Percentiles rank a stretch among this genome's conserved stretches.
These are phyloP conservation scores for Sphaerulina populicola DNA, from an alignment of 2,329 filamentous ascomycete genomes.

Conservation along the genomic window DNA sequence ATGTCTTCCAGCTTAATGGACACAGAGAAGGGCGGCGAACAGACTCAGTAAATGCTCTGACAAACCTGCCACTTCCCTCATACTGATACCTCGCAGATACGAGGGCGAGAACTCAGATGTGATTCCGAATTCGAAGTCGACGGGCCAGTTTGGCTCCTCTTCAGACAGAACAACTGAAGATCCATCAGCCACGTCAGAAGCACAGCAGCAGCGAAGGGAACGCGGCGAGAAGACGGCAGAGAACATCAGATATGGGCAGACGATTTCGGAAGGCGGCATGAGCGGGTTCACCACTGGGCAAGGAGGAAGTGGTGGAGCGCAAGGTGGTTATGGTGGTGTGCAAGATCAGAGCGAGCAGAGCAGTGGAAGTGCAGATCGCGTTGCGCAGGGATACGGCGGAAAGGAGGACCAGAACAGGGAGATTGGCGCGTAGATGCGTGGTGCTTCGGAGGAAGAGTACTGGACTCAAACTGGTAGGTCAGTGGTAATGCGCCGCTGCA, in stretches of 20 bases:
- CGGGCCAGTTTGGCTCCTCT: constrained; percentile 46
- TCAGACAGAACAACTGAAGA: constrained; percentile 29
- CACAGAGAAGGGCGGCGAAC: constrained; percentile 53
- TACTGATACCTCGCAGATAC: constrained; percentile 42
- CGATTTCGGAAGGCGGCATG: constrained; percentile 49
- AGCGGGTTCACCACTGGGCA: constrained; percentile 45
- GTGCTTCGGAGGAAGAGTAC: background rate
- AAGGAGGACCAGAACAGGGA: background rate
- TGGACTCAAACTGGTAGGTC: no score
- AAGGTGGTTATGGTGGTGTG: constrained; percentile 31
- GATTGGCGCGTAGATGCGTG: background rate
- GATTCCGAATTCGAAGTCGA: constrained; percentile 45
- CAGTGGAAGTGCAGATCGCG: constrained; percentile 30
- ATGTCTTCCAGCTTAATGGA: constrained; percentile 52
- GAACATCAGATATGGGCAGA: constrained; percentile 50
- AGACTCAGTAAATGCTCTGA: constrained; percentile 42
- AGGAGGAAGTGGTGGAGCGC: constrained; percentile 32
- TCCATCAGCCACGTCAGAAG: constrained; percentile 24
- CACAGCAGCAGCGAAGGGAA: constrained; percentile 31
- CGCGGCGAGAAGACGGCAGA: constrained; percentile 42
- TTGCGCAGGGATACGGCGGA: background rate
- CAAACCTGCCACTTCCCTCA: background rate
- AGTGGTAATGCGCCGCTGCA: no score
- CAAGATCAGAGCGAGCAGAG: constrained; percentile 21
- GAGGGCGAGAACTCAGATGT: constrained; percentile 49